Base-by-base conservation (phyloP, 176 grass and related monocot genomes). In the Lolium rigidum region DNA sequence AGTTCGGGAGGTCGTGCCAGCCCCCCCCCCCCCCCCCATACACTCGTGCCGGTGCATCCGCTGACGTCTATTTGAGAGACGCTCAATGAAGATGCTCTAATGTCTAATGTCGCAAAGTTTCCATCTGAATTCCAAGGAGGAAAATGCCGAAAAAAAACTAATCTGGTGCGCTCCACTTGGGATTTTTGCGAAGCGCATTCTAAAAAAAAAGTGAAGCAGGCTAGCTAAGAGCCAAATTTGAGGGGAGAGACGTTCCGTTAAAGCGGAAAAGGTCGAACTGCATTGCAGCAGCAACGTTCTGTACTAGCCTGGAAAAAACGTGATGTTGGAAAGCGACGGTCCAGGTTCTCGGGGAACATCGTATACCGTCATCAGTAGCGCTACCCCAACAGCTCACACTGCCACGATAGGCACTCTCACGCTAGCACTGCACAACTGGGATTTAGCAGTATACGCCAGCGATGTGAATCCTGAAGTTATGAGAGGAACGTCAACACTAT, bases 311-410 rank as follows among this genome's bases (percentile, higher is more conserved):
- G 54, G 24, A 38, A 15, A 56, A 56, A 14, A 2, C 21, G 64
- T 57, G 59, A 14, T 64, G 9, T 14, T 25, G 70, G 61, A 77
- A 82, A 77, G 55, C 83, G 51, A 82, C 41, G 57, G 78, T 70
- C 25, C 78, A 82, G 41, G 70, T 70, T 89, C 50, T 48, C 25
- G 9, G 68, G 78, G 72, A 80, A 74, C 15, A 35, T 46, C 17
- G 49, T 78, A 78, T 25, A 20, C 15, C 17, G 54, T 56, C 54
- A 56, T 56, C 54, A 56, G 8, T 56, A 56, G 54, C 6, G 13
- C 54, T 56, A 56, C 54, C 18, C 54, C 54, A 56, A 56, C 54
- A 56, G 54, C 54, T 2, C 17, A 17, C 54, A 56, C 17, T 18
- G 54, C 54, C 54, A 56, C 54, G 17, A 56, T 56, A 56, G 17